Conservation (phyloP, 345 rosid species). For the Salix dunnii region DNA sequence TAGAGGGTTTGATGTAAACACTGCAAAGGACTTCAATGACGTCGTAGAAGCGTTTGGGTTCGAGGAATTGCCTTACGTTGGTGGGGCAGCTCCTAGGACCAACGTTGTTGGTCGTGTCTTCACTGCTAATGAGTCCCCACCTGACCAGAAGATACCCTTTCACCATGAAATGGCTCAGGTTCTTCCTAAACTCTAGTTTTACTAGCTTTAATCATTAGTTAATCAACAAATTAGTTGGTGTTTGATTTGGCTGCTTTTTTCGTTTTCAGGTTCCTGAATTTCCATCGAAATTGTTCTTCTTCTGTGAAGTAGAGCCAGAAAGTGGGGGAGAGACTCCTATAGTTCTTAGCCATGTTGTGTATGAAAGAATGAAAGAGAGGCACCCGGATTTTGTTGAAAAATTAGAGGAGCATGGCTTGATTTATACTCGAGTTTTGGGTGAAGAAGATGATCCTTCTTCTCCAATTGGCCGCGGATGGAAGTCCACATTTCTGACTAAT, state of each 20-base stretch:
- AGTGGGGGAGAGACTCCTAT: conserved; percentile 92
- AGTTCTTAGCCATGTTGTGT: conserved; percentile 76
- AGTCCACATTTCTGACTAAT: conserved; percentile 76
- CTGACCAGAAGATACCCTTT: conserved; percentile 85
- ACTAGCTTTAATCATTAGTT: too few relatives aligned
- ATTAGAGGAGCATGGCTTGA: conserved; percentile 67
- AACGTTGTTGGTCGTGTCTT: conserved; percentile 84
- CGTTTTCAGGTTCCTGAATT: conserved; percentile 71
- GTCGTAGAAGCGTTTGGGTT: conserved; percentile 83
- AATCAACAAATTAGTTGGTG: background rate
- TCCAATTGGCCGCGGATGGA: conserved; percentile 94
- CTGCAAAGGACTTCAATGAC: conserved; percentile 77
- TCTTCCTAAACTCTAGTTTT: background rate
- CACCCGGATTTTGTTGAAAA: conserved; percentile 62
- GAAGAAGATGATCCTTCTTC: conserved; percentile 82
- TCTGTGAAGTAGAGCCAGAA: conserved; percentile 79
- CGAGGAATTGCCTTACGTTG: conserved; percentile 84
- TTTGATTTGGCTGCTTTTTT: background rate
- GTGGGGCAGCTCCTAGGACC: conserved; percentile 79
- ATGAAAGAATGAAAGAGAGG: conserved; percentile 64
- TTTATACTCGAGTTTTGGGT: conserved; percentile 63
- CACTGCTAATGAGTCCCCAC: conserved; percentile 91
- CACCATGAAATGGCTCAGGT: conserved; percentile 99
- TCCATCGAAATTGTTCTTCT: conserved; percentile 85
- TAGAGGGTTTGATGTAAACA: conserved; percentile 52